Percentiles rank a stretch among this genome's conserved stretches.
phyloP scores from a whole-genome alignment of 225 moss, liverwort and hornwort genomes.

The Straminergon stramineum region DNA sequence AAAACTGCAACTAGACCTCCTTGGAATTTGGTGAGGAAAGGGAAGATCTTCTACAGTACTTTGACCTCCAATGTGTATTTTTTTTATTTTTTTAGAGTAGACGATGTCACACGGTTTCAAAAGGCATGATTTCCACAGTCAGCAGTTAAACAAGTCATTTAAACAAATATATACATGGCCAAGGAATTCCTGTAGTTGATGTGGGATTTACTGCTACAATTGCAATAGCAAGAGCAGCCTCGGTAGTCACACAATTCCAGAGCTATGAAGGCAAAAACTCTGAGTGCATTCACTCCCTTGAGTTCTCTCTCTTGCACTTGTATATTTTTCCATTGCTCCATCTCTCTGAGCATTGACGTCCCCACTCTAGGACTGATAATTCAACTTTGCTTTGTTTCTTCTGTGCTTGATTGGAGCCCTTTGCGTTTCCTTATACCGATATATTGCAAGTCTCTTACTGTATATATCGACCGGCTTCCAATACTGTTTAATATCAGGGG shows the following conservation, averaged over 20 bases:
- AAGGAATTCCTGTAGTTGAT: not conserved
- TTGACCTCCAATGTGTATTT: too few species aligned
- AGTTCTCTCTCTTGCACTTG: not conserved
- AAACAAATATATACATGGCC: not conserved
- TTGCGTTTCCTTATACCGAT: not conserved
- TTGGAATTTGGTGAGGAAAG: too few species aligned
- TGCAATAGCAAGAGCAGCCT: not conserved
- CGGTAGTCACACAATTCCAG: not conserved
- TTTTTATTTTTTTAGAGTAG: too few species aligned
- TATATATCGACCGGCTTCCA: too few species aligned
- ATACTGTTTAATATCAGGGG: not conserved
- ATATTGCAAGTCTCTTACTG: not conserved
- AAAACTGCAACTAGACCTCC: too few species aligned
- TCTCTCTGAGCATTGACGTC: not conserved
- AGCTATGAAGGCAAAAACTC: not conserved
- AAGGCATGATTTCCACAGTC: too few species aligned
- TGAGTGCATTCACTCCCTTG: too few species aligned
- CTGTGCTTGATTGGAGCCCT: not conserved
- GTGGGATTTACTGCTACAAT: not conserved
- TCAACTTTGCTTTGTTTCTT: not conserved
- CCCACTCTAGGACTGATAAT: not conserved
- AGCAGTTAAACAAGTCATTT: not conserved
- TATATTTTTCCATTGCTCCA: not conserved
- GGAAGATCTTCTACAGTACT: too few species aligned
- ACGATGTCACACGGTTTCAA: too few species aligned